A percentile compares a stretch with the other conserved stretches of the same genome.
Conservation (phyloP, 2,329 filamentous ascomycete genomes). For the Trichophyton schoenleinii region DNA sequence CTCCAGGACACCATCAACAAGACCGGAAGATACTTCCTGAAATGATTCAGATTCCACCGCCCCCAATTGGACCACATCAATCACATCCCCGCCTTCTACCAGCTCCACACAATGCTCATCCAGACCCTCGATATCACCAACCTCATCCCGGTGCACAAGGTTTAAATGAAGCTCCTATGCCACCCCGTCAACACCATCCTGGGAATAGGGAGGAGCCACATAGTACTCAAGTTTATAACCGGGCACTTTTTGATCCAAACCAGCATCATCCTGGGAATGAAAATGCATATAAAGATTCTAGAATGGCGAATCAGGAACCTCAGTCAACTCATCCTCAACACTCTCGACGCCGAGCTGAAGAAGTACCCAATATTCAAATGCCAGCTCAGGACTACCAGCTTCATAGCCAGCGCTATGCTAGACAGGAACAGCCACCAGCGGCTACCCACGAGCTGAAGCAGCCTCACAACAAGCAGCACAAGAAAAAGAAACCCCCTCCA, state of each 20-base stretch:
- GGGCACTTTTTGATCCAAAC: background rate
- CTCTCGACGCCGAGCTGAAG: background rate
- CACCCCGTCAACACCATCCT: background rate
- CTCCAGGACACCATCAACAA: background rate
- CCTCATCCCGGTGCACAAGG: background rate
- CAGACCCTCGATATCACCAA: background rate
- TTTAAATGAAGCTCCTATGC: background rate
- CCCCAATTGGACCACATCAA: background rate
- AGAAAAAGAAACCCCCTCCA: slow-evolving; percentile 3
- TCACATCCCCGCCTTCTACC: background rate
- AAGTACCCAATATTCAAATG: background rate
- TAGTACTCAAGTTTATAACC: background rate
- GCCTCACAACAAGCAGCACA: background rate
- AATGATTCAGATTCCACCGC: slow-evolving; percentile 2
- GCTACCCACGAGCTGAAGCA: background rate
- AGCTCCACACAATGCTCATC: slow-evolving; percentile 1
- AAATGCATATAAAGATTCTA: background rate
- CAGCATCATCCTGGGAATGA: background rate
- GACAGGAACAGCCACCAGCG: background rate
- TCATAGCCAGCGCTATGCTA: background rate
- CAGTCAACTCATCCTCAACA: background rate
- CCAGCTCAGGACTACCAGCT: background rate
- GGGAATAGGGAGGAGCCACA: background rate
- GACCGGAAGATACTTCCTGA: background rate
- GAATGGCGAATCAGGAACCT: background rate